phyloP scores from a whole-genome alignment of 306 rosid genomes.

The Begonia peltatifolia region DNA sequence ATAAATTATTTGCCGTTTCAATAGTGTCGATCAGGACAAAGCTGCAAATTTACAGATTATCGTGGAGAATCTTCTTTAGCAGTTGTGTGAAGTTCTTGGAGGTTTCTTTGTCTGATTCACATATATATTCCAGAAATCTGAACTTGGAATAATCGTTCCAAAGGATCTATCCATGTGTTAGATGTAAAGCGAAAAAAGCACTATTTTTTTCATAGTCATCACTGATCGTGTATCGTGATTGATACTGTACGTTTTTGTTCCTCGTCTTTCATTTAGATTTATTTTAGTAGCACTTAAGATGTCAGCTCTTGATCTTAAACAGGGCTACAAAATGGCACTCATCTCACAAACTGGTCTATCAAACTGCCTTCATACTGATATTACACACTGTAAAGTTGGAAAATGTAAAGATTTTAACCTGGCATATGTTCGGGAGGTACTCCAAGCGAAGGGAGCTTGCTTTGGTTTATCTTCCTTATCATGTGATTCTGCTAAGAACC shows the following conservation, averaged over 20 bases:
- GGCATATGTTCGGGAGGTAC: slow-evolving; percentile 18
- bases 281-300: neutral
- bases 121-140: too few species aligned
- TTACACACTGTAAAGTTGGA: slow-evolving; percentile 20
- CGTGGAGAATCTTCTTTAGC: too few species aligned
- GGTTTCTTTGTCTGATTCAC: too few species aligned
- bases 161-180: neutral
- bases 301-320: neutral
- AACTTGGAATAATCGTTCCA: too few species aligned
- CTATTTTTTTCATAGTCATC: neutral
- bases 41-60: too few species aligned
- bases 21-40: too few species aligned
- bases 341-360: slow-evolving; percentile 27
- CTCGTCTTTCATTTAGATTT: too few species aligned
- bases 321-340: slow-evolving; percentile 34
- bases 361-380: slow-evolving; percentile 17
- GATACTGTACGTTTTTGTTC: too few species aligned
- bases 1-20: too few species aligned
- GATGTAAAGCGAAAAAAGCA: neutral
- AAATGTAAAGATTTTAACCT: slow-evolving; percentile 8
- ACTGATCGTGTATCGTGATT: neutral
- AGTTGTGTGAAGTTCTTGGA: too few species aligned
- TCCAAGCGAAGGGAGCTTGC: slow-evolving; percentile 24
- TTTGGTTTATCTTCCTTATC: slow-evolving; percentile 26
- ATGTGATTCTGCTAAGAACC: slow-evolving; percentile 21